A percentile compares a stretch with the other conserved stretches of the same genome.
These are phyloP conservation scores for Linnemannia schmuckeri DNA, from an alignment of 192 early-diverging fungal species.

Conservation along the genomic window DNA sequence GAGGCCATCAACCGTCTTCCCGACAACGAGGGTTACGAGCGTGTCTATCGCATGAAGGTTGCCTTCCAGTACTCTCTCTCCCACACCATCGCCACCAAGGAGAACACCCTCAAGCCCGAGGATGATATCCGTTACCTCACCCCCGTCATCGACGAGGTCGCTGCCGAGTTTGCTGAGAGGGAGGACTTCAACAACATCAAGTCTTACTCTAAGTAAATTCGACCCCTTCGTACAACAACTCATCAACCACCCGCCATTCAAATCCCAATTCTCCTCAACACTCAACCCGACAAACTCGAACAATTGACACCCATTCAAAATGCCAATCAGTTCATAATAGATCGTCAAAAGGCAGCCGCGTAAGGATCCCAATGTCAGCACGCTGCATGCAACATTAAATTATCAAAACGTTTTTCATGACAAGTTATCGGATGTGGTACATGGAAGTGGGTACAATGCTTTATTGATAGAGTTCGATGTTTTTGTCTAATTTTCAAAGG, in stretches of 20 bases:
- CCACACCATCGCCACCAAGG: conserved; percentile 76
- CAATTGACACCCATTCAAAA: conserved; percentile 6
- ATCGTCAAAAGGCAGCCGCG: neutral
- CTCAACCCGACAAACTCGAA: neutral
- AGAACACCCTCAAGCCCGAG: conserved; percentile 82
- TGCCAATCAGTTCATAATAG: neutral
- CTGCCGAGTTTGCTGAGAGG: conserved; percentile 83
- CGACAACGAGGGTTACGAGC: conserved; percentile 74
- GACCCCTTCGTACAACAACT: neutral
- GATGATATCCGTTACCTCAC: conserved; percentile 89
- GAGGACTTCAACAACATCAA: conserved; percentile 73
- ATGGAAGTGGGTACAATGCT: neutral
- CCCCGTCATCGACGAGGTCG: conserved; percentile 85
- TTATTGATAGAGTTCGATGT: neutral
- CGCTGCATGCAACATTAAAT: conserved; percentile 7
- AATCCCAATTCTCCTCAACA: neutral
- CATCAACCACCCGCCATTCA: neutral
- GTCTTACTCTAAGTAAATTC: conserved; percentile 40
- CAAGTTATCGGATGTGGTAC: neutral
- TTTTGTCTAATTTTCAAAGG: conserved; percentile 30
- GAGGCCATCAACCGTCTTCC: conserved; percentile 87
- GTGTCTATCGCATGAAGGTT: conserved; percentile 84
- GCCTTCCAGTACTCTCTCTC: conserved; percentile 83
- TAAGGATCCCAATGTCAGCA: neutral
- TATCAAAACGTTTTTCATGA: conserved; percentile 5